Conservation (phyloP, 202 grass and related monocot species). For the Digitaria exilis region DNA sequence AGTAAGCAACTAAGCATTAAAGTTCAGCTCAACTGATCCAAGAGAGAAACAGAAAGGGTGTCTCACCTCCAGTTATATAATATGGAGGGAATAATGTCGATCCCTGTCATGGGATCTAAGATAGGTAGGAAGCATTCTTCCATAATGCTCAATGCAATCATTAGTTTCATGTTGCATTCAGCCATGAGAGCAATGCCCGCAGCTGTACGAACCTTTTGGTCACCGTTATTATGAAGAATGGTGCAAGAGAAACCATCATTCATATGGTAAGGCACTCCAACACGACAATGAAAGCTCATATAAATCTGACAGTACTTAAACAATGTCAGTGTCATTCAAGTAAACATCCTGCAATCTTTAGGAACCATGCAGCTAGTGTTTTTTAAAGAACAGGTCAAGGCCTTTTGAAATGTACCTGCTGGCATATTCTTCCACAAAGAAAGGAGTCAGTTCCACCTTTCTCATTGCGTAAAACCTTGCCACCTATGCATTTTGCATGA, state of each 20-base stretch:
- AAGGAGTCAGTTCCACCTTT: slow-evolving; percentile 45
- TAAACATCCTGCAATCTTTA: slow-evolving; percentile 10
- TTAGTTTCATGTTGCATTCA: slow-evolving; percentile 92
- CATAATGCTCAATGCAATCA: slow-evolving; percentile 78
- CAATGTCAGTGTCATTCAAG: slow-evolving; percentile 31
- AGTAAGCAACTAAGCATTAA: slow-evolving; percentile 16
- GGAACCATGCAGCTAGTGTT: neutral
- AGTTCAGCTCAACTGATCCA: slow-evolving; percentile 22
- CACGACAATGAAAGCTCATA: slow-evolving; percentile 47
- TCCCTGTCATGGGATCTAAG: slow-evolving; percentile 68
- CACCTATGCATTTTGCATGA: slow-evolving; percentile 71
- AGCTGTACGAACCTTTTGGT: slow-evolving; percentile 52
- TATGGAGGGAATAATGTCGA: slow-evolving; percentile 75
- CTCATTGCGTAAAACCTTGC: slow-evolving; percentile 32
- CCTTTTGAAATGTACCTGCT: slow-evolving; percentile 59
- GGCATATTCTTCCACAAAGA: slow-evolving; percentile 84
- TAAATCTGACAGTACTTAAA: slow-evolving; percentile 62
- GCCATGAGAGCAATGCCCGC: slow-evolving; percentile 59
- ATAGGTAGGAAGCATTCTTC: slow-evolving; percentile 92
- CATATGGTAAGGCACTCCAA: slow-evolving; percentile 56
- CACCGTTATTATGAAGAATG: slow-evolving; percentile 67
- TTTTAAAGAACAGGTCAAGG: slow-evolving; percentile 33
- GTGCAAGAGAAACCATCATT: slow-evolving; percentile 58
- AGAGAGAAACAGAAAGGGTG: slow-evolving; percentile 7
- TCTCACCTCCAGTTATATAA: slow-evolving; percentile 92